phyloP scores from a whole-genome alignment of 257 asterid species.

The Handroanthus guayacan region DNA sequence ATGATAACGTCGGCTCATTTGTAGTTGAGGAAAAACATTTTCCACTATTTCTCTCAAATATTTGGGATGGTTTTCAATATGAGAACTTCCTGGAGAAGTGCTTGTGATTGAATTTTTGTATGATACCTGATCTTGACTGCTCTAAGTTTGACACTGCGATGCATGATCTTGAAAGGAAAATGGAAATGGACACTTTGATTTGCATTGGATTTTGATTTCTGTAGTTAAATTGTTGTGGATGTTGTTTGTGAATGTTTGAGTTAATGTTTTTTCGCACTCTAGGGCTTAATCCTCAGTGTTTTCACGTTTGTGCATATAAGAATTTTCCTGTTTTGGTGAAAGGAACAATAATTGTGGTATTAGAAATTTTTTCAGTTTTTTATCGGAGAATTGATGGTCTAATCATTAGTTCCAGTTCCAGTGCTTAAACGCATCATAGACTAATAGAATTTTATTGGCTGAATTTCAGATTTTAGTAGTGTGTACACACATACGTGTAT shows the following conservation, averaged over 20 bases:
- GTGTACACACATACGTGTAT: neutral
- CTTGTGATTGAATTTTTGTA: neutral
- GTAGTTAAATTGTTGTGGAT: neutral
- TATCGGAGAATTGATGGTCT: no score
- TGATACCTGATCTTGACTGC: neutral
- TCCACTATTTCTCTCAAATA: neutral
- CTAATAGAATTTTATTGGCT: neutral
- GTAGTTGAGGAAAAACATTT: neutral
- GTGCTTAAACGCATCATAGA: neutral
- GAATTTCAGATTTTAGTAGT: conserved; percentile 20
- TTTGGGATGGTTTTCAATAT: conserved; percentile 4
- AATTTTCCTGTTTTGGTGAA: no score
- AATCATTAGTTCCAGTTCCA: neutral
- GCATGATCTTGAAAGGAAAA: conserved; percentile 2
- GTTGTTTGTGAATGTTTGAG: neutral
- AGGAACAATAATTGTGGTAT: no score
- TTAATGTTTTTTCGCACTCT: no score
- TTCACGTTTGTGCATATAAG: no score
- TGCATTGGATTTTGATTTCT: neutral
- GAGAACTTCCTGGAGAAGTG: conserved; percentile 12
- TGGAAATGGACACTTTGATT: neutral
- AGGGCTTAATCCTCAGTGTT: no score
- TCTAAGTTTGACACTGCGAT: no score
- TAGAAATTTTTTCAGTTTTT: neutral
- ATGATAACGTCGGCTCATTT: neutral